Base-by-base conservation (phyloP, 164 flowering plant genomes). In the Tetracentron sinense region DNA sequence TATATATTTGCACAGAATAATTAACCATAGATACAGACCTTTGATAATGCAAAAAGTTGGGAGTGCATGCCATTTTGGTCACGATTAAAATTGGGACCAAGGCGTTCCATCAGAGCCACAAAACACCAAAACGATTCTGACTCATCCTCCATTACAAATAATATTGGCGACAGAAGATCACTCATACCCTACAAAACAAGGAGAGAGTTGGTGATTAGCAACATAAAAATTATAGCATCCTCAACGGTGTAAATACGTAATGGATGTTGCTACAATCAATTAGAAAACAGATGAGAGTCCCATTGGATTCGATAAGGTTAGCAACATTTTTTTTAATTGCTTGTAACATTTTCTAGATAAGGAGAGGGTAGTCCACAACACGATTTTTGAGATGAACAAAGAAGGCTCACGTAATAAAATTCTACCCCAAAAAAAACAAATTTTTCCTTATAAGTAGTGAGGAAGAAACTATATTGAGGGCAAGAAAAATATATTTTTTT, bases 41-140 rank as follows among this genome's bases (percentile, higher is more conserved):
- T 91, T 30, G 92, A 83, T 57, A 95, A 56, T 42, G 96, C 96
- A 75, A 95, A 92, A 42, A 95, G 94, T 72, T 95, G 97, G 58
- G 96, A 74, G 63, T 95, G 97, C 99, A 92, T 92, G 68, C 99
- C 99, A 82, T 74, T 90, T 75, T 95, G 99, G 71, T 92, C 99
- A 51, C 97, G 90, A 62, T 95, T 92, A 71, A 95, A 95, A 75
- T 95, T 95, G 47, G 99, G 96, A 25, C 97, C 97, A 74, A 95
- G 90, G 20, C 97, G 87, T 66, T 95, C 97, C 97, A 95, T 88
- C 61, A 95, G 74, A 46, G 86, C 76, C 72, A 83, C 96, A 69
- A 95, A 95, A 69, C 97, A 92, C 99, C 97, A 95, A 81, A 95
- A 95, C 56, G 99, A 72, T 70, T 86, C 89, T 27, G 88, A 78